A percentile compares a stretch with the other conserved stretches of the same genome.
These are phyloP conservation scores for Corymbia calophylla DNA, from an alignment of 441 rosid species.

Conservation along the genomic window DNA sequence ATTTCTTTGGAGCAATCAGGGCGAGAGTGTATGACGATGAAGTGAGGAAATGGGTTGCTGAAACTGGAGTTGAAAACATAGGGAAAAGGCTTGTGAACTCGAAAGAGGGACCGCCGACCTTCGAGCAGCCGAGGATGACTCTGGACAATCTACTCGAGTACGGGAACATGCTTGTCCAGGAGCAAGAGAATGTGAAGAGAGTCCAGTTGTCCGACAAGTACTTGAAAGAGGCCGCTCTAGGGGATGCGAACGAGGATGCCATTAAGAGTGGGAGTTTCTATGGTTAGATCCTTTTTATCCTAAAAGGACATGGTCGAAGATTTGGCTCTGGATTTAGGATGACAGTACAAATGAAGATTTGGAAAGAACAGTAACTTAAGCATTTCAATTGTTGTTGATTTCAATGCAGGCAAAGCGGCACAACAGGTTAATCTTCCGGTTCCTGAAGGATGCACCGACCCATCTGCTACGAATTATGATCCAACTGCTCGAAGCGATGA, in stretches of 20 bases:
- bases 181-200: slow-evolving; percentile 8
- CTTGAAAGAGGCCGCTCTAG: slow-evolving; percentile 9
- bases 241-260: not conserved
- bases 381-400: not conserved
- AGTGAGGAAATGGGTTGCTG: not conserved
- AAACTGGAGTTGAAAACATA: not conserved
- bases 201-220: slow-evolving; percentile 3
- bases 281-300: not conserved
- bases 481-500: not conserved
- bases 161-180: not conserved
- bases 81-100: slow-evolving; percentile 6
- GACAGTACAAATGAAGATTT: not conserved
- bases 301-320: not conserved
- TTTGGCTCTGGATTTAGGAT: not conserved
- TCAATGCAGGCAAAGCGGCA: not conserved
- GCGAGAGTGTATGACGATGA: slow-evolving; percentile 6
- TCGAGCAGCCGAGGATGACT: slow-evolving; percentile 3
- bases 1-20: slow-evolving; percentile 7
- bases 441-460: not conserved
- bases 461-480: not conserved
- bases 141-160: not conserved
- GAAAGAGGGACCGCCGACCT: slow-evolving; percentile 3
- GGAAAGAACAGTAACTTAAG: not conserved
- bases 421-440: not conserved
- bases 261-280: not conserved